Base-by-base conservation (phyloP, 2,329 filamentous ascomycete species). In the Penicillium sp. region DNA sequence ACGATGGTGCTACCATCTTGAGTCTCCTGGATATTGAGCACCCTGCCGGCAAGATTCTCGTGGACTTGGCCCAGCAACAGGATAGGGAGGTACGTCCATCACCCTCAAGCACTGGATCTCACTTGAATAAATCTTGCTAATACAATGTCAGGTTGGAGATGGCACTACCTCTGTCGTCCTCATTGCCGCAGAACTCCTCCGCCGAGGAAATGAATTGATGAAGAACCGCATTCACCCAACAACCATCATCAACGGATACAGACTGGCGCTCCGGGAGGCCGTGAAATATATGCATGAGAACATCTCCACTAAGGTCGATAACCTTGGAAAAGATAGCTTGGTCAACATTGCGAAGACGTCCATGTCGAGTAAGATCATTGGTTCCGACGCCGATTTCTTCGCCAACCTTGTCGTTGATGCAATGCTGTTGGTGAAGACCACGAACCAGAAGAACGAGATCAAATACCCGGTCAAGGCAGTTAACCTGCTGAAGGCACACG, bases 151-250 rank as follows among this genome's bases (percentile, higher is more conserved):
- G 81, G 95, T 99, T 60, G 95, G 95, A 72, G 95, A 99, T 83
- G 95, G 95, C 71, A 99, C 95, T 53, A 99, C 95, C 23, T 98
- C 94, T 53, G 95, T 99, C 56, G 95, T 99, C 62, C 87, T 99
- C 70, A 97, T 99, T 79, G 95, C 95, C 56, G 92, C 95, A 64
- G 95, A 99, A 84, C 90, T 99, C 69, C 84, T 99, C 74, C 88
- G 91, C 77, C 87, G 95, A 80, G 95, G 89, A 66, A 99, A 99
- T 84, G 95, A 99, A 83, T 87, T 99, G 69, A 96, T 98, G 91
- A 97, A 95, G 86, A 99, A 98, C 87, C 91, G 93, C 78, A 99
- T 99, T 87, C 95, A 99, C 83, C 96, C 95, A 60, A 99, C 95
- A 29, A 99, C 96, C 64, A 98, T 99, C 81, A 99, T 99, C 77